phyloP scores from a whole-genome alignment of 2,329 filamentous ascomycete genomes.

The Corynespora cassiicola region DNA sequence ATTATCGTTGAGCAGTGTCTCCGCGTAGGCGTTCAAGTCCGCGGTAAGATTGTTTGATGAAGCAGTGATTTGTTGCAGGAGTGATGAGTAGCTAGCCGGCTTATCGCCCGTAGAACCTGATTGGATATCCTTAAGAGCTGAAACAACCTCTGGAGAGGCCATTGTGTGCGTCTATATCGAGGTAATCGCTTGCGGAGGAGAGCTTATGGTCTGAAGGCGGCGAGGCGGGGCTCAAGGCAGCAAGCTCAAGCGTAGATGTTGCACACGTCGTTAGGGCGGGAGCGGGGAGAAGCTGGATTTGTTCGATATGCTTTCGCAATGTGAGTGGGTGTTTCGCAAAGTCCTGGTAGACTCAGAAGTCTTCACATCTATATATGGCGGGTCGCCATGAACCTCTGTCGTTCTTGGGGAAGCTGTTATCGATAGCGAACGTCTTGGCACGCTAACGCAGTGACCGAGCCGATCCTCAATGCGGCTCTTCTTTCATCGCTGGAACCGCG shows the following conservation, averaged over 20 bases:
- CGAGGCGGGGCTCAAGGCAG: constrained; percentile 20
- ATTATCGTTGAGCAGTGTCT: constrained; percentile 70
- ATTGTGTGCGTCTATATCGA: constrained; percentile 43
- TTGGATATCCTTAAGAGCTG: constrained; percentile 59
- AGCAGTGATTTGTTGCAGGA: constrained; percentile 63
- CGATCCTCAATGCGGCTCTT: constrained; percentile 16
- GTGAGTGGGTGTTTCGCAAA: no score
- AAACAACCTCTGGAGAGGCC: constrained; percentile 58
- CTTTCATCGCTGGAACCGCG: constrained; percentile 13
- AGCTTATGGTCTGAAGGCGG: neutral
- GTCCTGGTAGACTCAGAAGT: no score
- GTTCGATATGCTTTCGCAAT: no score
- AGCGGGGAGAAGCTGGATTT: constrained; percentile 13
- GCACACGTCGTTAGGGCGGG: neutral
- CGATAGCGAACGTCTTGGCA: constrained; percentile 26
- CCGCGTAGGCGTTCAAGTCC: constrained; percentile 72
- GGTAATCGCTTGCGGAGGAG: neutral
- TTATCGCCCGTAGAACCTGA: constrained; percentile 56
- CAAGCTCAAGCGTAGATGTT: constrained; percentile 3
- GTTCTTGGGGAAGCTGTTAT: no score
- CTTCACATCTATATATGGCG: no score
- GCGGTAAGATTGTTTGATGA: constrained; percentile 56
- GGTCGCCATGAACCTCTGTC: no score
- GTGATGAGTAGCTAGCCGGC: constrained; percentile 61
- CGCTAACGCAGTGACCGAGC: constrained; percentile 19